Evolutionary conservation across 2,329 filamentous ascomycete species (phyloP), one percentile per base, ranked within the genome.

Genomic region (Mycosphaerella arachidis): DNA sequence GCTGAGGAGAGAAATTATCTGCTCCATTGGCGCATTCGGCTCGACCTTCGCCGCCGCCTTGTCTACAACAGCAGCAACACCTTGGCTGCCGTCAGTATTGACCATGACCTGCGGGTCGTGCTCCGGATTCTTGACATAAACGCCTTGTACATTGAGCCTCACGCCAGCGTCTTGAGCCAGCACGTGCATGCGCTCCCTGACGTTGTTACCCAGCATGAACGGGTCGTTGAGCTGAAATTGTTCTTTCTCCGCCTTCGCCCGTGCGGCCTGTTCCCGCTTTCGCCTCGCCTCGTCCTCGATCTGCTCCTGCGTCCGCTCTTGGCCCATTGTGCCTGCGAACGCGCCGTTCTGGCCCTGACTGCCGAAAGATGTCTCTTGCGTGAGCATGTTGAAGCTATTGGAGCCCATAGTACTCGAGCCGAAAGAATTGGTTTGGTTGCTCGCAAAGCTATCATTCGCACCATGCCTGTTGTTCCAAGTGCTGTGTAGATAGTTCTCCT

Each of bases 1-100:
- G 6, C 91, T 94, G 59, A 97, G 73, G 16, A 97, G 80, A 29
- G 90, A 89, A 48, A 97, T 77, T 66, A 97, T 89, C 62, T 96
- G 92, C 13, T 89, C 88, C 35, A 96, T 79, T 56, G 84, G 86
- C 1, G 90, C 85, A 48, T 92, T 89, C 20, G 75, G 72, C 37
- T 88, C 86, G 0, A 94, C 89, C 91, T 65, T 76, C 68, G 55
- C 70, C 57, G 70, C 68, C 20, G 65, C 58, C 48, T 64, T 65
- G 20, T 66, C 65, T 2, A 67, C 60, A 16, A 67, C 60, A 16
- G 66, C 63, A 13, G 64, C 69, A 10, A 72, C 63, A 8, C 71
- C 72, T 50, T 70, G 65, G 2, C 59, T 67, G n/a, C 62, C 65
- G 12, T 60, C 62, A 13, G 62, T 66, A 24, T 72, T 70, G 43